A percentile compares a stretch with the other conserved stretches of the same genome.
phyloP scores from a whole-genome alignment of 2,329 filamentous ascomycete species.

The Rasamsonia emersonii region DNA sequence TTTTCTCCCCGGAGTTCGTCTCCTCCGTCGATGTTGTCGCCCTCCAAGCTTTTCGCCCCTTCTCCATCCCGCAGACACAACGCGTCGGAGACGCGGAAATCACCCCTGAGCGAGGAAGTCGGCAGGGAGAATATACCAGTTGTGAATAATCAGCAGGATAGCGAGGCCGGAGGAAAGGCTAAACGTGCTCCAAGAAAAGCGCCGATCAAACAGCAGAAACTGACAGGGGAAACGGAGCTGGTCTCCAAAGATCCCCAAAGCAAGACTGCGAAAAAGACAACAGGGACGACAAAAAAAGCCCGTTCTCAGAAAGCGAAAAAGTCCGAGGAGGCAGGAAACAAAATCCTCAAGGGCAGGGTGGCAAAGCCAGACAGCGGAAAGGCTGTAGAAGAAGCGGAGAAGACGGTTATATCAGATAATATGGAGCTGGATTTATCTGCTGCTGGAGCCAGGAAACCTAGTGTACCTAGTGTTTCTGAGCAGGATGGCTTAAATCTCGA shows the following conservation, averaged over 20 bases:
- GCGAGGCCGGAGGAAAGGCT: constrained; percentile 10
- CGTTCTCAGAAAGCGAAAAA: constrained; percentile 16
- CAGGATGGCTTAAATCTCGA: constrained; percentile 23
- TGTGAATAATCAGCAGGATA: constrained; percentile 1
- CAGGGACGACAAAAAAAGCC: constrained; percentile 15
- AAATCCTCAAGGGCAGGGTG: constrained; percentile 27
- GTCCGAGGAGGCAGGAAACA: constrained; percentile 19
- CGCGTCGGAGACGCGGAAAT: constrained; percentile 3
- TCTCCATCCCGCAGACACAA: constrained; percentile 13
- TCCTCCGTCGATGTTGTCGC: constrained; percentile 19
- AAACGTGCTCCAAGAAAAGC: constrained; percentile 4
- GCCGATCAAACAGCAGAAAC: constrained; percentile 2
- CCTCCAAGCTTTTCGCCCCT: constrained; percentile 16
- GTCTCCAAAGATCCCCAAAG: constrained; percentile 8
- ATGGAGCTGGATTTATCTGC: neutral
- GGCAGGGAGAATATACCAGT: constrained; percentile 5
- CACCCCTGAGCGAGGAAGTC: constrained; percentile 6
- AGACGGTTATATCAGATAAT: neutral
- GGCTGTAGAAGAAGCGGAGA: constrained; percentile 4
- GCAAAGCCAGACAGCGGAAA: constrained; percentile 20
- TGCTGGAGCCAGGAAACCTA: neutral
- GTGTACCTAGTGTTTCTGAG: constrained; percentile 12
- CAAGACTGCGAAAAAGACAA: constrained; percentile 13
- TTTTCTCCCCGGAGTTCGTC: constrained; percentile 15
- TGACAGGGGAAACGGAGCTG: neutral